These are phyloP conservation scores for Cicer chorassanicum DNA, from an alignment of 306 rosid genomes.

Conservation along the genomic window DNA sequence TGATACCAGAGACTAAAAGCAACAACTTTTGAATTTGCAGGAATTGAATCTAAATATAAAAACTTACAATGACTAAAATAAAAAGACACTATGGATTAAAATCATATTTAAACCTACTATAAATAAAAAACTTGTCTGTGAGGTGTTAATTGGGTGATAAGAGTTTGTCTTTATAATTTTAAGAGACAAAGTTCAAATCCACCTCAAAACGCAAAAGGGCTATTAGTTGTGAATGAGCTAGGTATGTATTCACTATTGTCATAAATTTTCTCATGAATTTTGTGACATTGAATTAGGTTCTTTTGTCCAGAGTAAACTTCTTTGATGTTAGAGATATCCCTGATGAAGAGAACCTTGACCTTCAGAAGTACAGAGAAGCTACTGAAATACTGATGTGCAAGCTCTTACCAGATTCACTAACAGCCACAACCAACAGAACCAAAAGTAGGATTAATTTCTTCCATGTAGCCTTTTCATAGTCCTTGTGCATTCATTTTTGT, in stretches of 20 bases:
- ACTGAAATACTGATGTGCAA: conserved; percentile 65
- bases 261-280: conserved; percentile 22
- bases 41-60: too few species aligned
- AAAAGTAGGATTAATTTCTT: conserved; percentile 52
- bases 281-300: conserved; percentile 60
- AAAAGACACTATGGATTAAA: too few species aligned
- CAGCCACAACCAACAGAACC: conserved; percentile 62
- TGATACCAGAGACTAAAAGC: too few species aligned
- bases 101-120: too few species aligned
- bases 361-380: conserved; percentile 68
- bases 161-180: too few species aligned
- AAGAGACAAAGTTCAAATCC: too few species aligned
- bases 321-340: conserved; percentile 52
- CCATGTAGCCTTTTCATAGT: conserved; percentile 9
- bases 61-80: too few species aligned
- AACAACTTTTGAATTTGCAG: too few species aligned
- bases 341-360: conserved; percentile 58
- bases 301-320: conserved; percentile 66
- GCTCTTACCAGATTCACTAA: conserved; percentile 73
- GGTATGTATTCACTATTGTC: conserved; percentile 22
- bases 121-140: too few species aligned
- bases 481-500: neutral
- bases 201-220: too few species aligned
- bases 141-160: too few species aligned
- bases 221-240: neutral